Base-by-base conservation (phyloP, 1,284 basidiomycete genomes). In the Trichosporon coremiiforme region DNA sequence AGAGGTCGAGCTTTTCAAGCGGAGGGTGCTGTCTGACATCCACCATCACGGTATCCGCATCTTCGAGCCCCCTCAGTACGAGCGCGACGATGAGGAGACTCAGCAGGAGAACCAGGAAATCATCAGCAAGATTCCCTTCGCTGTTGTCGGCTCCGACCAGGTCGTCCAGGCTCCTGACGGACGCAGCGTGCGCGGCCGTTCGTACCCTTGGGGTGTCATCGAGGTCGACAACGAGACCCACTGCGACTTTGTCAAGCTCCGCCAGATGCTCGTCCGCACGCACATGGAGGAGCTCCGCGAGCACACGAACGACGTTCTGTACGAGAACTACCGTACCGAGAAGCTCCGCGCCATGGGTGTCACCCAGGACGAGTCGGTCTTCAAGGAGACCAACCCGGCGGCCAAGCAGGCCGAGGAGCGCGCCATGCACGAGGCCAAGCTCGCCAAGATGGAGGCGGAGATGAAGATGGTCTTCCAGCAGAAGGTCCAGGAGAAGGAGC, bases 401-500 rank as follows among this genome's bases (percentile, higher is more conserved):
- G 91, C 91, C 73, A 92, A 95, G 84, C 89, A 94, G 86, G 94
- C 95, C 76, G 95, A 98, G 82, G 95, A 98, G 83, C 91, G 95
- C 70, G 87, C 92, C 67, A 85, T 95, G 80, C 94, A 96, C 84
- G 94, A 96, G 75, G 92, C 93, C 75, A 98, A 98, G 84, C 88
- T 98, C 71, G 89, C 92, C 71, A 98, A 98, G 90, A 98, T 98
- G 95, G 95, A 98, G 86, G 91, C 93, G 70, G 95, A 98, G 87
- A 96, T 97, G 94, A 95, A 95, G 88, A 93, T 94, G 91, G 95
- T 98, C 77, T 98, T 98, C 92, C 94, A 95, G 83, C 95, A 98
- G 85, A 98, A 98, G 85, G 95, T 98, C 67, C 93, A 94, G 83
- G 95, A 98, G 85, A 98, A 98, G 87, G 95, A 98, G 83, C 89